These are phyloP conservation scores for Colletotrichum sp. DNA, from an alignment of 2,329 filamentous ascomycete genomes.

Conservation along the genomic window DNA sequence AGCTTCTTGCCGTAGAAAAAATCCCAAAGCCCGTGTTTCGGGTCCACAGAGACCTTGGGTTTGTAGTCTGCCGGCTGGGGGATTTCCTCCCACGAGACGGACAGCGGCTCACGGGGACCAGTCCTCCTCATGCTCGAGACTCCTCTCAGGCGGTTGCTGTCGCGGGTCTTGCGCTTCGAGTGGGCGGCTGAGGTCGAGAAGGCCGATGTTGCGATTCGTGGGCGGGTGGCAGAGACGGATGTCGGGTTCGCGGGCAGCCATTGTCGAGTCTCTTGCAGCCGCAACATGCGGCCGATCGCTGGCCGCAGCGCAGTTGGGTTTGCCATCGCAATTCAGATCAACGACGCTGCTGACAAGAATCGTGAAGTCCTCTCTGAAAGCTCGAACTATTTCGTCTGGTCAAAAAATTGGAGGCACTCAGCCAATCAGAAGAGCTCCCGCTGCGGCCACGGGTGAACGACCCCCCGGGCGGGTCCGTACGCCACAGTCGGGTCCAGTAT, in stretches of 20 bases:
- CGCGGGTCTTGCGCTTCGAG: slow-evolving; percentile 61
- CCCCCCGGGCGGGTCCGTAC: not conserved
- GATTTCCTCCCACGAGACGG: slow-evolving; percentile 73
- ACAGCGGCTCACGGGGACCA: slow-evolving; percentile 76
- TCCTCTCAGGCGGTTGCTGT: slow-evolving; percentile 81
- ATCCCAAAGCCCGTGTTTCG: slow-evolving; percentile 86
- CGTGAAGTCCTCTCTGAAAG: slow-evolving; percentile 3
- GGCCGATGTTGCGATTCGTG: slow-evolving; percentile 24
- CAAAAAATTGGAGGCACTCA: slow-evolving; percentile 3
- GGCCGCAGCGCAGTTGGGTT: slow-evolving; percentile 31
- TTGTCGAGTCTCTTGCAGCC: slow-evolving; percentile 11
- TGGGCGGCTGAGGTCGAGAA: slow-evolving; percentile 62
- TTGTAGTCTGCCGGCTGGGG: slow-evolving; percentile 74
- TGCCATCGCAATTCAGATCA: slow-evolving; percentile 30
- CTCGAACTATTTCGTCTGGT: slow-evolving; percentile 15
- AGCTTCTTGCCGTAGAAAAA: slow-evolving; percentile 81
- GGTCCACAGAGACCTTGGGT: slow-evolving; percentile 64
- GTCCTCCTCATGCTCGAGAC: slow-evolving; percentile 82
- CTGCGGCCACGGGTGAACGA: slow-evolving; percentile 13
- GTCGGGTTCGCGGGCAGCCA: not conserved
- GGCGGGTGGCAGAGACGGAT: not conserved
- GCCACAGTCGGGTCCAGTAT: not conserved
- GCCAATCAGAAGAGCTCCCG: slow-evolving; percentile 1
- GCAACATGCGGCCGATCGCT: slow-evolving; percentile 31
- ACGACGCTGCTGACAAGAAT: slow-evolving; percentile 2